Base-by-base conservation (phyloP, 2,329 filamentous ascomycete genomes). In the Epichloe sp. region DNA sequence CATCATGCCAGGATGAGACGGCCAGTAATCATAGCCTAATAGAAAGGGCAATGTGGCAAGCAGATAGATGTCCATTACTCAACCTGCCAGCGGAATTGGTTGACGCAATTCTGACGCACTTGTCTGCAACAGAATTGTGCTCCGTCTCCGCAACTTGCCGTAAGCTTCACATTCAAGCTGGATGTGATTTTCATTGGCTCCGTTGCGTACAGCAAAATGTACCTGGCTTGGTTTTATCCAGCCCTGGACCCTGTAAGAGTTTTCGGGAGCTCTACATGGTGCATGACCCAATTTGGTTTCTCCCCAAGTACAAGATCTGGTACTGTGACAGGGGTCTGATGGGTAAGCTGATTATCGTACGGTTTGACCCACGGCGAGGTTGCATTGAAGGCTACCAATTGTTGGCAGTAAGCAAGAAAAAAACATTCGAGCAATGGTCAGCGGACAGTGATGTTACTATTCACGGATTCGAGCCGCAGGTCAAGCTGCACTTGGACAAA, bases 281-380 rank as follows among this genome's bases (percentile, higher is more conserved):
- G 19, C 86, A 93, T 63, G 78, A 93, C 56, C 83, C 85, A 0
- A 80, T 83, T 59, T 96, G 90, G 90, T 95, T 95, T 60, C 72
- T 96, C 1, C 75, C 86, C 0, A 80, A 78, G 48, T 74, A 86
- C 62, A 90, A 86, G 65, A 72, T 96, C 56, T 96, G 90, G 90
- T 91, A 95, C 61, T 79, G 81, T 53, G 88, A 95, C 65, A 76
- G 73, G 2, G 77, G 82, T 34, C 75, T 88, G 46, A 83, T 78
- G 2, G 90, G 90, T 0, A 85, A 85, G 62, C 66, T 95, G 42
- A 75, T 95, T 26, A 62, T 95, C 40, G 76, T 78, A n/a, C 81
- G 86, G 12, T 96, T 89, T 61, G 82, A 95, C 62, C 77, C 81
- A 44, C 69, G 78, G 4, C 74, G 79, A 43, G 85, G 83, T 15